phyloP scores from a whole-genome alignment of 805 yeast species.

The Maudiozyma turicensis region DNA sequence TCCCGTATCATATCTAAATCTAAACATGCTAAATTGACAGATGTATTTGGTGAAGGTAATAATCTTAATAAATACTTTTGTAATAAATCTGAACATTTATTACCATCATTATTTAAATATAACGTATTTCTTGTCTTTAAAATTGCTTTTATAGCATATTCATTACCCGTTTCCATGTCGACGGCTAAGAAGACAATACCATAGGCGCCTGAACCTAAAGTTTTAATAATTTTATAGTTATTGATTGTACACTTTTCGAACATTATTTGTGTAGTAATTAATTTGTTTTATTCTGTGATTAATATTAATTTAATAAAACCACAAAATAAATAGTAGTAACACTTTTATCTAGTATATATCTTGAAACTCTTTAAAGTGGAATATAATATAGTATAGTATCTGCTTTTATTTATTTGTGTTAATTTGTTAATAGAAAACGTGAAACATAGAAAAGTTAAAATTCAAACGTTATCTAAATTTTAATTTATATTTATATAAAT shows the following conservation, averaged over 20 bases:
- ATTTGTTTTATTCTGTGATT: background rate
- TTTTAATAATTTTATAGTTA: slow-evolving; percentile 31
- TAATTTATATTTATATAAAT: no score
- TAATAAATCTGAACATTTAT: slow-evolving; percentile 11
- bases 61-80: slow-evolving; percentile 22
- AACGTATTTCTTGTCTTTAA: slow-evolving; percentile 31
- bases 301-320: no score
- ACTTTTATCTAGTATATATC: no score
- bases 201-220: slow-evolving; percentile 71
- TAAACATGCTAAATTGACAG: slow-evolving; percentile 14
- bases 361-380: no score
- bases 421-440: no score
- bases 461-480: no score
- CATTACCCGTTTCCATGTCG: slow-evolving; percentile 40
- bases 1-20: slow-evolving; percentile 20
- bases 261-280: background rate
- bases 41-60: slow-evolving; percentile 15
- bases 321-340: no score
- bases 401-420: no score
- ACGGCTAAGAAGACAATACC: slow-evolving; percentile 68
- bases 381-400: no score
- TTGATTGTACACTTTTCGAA: slow-evolving; percentile 23
- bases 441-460: no score
- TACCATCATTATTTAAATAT: slow-evolving; percentile 12
- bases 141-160: slow-evolving; percentile 65